Conservation (phyloP, 768 basidiomycete species). For the Asterophora parasitica region DNA sequence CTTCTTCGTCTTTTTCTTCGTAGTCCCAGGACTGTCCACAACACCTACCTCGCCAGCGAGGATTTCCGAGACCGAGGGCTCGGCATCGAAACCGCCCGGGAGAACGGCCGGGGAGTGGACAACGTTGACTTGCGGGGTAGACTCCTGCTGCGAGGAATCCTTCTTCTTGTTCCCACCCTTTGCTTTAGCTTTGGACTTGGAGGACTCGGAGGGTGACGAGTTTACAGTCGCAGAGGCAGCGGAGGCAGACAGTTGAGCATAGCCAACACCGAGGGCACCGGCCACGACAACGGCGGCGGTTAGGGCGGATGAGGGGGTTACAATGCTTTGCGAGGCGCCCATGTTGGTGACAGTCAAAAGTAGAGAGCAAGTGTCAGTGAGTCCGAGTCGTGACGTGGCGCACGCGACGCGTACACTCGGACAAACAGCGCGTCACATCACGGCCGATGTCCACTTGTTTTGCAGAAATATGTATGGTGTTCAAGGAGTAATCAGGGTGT, state of each 20-base stretch:
- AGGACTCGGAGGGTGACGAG: slow-evolving; percentile 1
- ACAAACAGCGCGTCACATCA: too few relatives aligned
- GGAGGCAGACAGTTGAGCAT: slow-evolving; percentile 23
- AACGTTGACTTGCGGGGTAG: slow-evolving; percentile 10
- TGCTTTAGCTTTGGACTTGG: slow-evolving; percentile 7
- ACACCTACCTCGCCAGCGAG: neutral
- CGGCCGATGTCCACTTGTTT: too few relatives aligned
- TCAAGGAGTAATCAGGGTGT: too few relatives aligned
- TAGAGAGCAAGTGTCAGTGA: too few relatives aligned
- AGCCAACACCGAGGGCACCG: slow-evolving; percentile 38
- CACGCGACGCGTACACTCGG: too few relatives aligned
- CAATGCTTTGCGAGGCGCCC: slow-evolving; percentile 43
- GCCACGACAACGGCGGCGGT: slow-evolving; percentile 34
- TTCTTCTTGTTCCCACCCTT: slow-evolving; percentile 21
- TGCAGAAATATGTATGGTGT: too few relatives aligned
- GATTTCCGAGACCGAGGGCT: neutral
- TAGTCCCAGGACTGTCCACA: too few relatives aligned
- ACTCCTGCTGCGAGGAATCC: neutral
- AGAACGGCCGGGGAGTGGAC: slow-evolving; percentile 34
- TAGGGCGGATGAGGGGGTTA: slow-evolving; percentile 32
- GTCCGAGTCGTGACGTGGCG: too few relatives aligned
- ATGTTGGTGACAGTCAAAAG: slow-evolving; percentile 21
- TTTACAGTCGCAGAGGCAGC: neutral
- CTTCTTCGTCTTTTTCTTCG: slow-evolving; percentile 11
- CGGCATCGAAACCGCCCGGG: slow-evolving; percentile 41